Base-by-base conservation (phyloP, 306 rosid species). In the Cercis canadensis region DNA sequence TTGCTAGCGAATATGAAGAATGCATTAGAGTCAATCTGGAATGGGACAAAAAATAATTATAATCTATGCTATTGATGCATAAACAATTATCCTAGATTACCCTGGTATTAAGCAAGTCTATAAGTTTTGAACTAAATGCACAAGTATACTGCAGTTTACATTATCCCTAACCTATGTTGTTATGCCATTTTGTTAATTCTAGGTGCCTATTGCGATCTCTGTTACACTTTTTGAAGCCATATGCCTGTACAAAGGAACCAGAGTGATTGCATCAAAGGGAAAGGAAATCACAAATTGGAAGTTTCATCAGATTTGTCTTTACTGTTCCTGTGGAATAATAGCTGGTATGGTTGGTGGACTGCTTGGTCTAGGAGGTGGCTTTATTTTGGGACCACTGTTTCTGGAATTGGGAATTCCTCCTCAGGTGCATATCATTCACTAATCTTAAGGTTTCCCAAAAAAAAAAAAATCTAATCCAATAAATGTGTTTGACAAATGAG, bases 331-430 rank as follows among this genome's bases (percentile, higher is more conserved):
- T 76, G 96, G 96, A 55, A 85, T 89, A 12, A 2, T 87, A 52
- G 96, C 96, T 44, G 96, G 96, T 51, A 65, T 90, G 75, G 88
- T 90, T 17, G 89, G 94, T 62, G 96, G 96, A 61, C 72, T 90
- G 56, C 94, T 90, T 51, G 96, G 96, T 15, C 80, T 90, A 1
- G 96, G 96, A 34, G 96, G 96, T 18, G 93, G 96, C 47, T 90
- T 90, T 77, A 86, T 90, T 65, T 72, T 90, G 75, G 96, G 96
- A 74, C 96, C 96, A 63, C 83, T 90, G 63, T 90, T 90, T 74
- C 86, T 90, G 14, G 96, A 90, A 77, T 61, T 90, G 64, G 96
- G 96, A 67, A 86, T 90, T 76, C 96, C 96, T 50, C 96, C 96
- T 59, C 92, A 89, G 92, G 92, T 89, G 67, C 49, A 33, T 69